Conservation (phyloP, 108 stramenopile species). For the Nitzschia sp. region DNA sequence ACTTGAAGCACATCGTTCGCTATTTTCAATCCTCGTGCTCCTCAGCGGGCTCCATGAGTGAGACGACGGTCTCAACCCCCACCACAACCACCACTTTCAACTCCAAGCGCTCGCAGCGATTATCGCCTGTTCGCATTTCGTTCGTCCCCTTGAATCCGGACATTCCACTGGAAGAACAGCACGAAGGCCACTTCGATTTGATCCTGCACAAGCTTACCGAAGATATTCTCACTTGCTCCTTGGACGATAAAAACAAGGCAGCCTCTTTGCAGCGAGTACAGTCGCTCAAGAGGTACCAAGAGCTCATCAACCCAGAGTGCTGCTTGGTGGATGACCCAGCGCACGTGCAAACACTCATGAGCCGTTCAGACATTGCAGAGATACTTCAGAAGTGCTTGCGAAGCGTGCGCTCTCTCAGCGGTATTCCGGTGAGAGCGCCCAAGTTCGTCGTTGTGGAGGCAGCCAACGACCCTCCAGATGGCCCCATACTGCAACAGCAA, state of each 20-base stretch:
- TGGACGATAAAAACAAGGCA: slow-evolving; percentile 7
- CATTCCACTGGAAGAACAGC: slow-evolving; percentile 76
- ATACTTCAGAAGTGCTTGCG: slow-evolving; percentile 54
- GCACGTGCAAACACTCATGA: slow-evolving; percentile 75
- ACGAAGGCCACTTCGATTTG: slow-evolving; percentile 76
- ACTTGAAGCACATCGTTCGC: slow-evolving; percentile 44
- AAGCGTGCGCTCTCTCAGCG: slow-evolving; percentile 50
- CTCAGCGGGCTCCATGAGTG: slow-evolving; percentile 31
- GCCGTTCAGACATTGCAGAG: slow-evolving; percentile 69
- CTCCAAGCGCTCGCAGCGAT: background rate
- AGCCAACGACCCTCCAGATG: background rate
- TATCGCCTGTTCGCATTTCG: slow-evolving; percentile 63
- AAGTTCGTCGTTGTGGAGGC: slow-evolving; percentile 53
- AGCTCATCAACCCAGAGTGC: slow-evolving; percentile 57
- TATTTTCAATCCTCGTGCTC: slow-evolving; percentile 52
- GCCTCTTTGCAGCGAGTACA: slow-evolving; percentile 47
- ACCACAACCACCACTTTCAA: slow-evolving; percentile 13
- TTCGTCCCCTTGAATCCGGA: slow-evolving; percentile 85
- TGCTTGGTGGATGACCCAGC: slow-evolving; percentile 75
- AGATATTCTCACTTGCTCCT: slow-evolving; percentile 67
- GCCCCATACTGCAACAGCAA: background rate
- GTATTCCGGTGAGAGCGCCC: slow-evolving; percentile 70
- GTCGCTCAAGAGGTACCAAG: slow-evolving; percentile 62
- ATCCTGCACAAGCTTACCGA: slow-evolving; percentile 88
- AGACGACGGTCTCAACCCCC: slow-evolving; percentile 30